A percentile compares a stretch with the other conserved stretches of the same genome.
Evolutionary conservation across 345 rosid species (phyloP).

Genomic region (Brassica cretica): DNA sequence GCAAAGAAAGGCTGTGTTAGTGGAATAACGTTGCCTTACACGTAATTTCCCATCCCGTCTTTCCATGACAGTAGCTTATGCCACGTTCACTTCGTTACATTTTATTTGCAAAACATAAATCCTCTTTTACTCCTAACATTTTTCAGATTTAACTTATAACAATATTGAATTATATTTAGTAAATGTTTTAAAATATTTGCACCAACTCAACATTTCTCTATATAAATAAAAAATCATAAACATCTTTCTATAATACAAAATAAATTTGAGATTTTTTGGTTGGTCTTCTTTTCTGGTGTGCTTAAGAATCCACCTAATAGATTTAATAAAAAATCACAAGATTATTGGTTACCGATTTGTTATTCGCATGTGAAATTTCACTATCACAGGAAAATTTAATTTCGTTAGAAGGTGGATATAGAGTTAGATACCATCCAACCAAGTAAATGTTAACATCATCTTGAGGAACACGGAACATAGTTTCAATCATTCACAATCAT

Average conservation of each 20-base stretch:
- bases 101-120: neutral
- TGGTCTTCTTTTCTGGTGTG: neutral
- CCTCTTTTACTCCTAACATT: neutral
- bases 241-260: neutral
- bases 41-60: constrained; percentile 37
- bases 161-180: neutral
- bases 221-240: neutral
- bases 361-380: constrained; percentile 8
- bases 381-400: neutral
- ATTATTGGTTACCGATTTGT: neutral
- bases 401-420: constrained; percentile 33
- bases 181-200: neutral
- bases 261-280: neutral
- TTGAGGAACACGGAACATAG: constrained; percentile 39
- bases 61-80: constrained; percentile 39
- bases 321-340: neutral
- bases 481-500: constrained; percentile 35
- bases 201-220: neutral
- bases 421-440: constrained; percentile 36
- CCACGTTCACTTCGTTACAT: constrained; percentile 43
- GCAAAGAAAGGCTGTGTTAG: constrained; percentile 40
- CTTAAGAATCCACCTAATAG: constrained; percentile 21
- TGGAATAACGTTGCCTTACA: constrained; percentile 42
- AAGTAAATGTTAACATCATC: constrained; percentile 33
- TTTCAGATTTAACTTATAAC: neutral